A percentile compares a stretch with the other conserved stretches of the same genome.
These are phyloP conservation scores for Aureobasidium pullulans DNA, from an alignment of 2,329 filamentous ascomycete genomes.

Conservation along the genomic window DNA sequence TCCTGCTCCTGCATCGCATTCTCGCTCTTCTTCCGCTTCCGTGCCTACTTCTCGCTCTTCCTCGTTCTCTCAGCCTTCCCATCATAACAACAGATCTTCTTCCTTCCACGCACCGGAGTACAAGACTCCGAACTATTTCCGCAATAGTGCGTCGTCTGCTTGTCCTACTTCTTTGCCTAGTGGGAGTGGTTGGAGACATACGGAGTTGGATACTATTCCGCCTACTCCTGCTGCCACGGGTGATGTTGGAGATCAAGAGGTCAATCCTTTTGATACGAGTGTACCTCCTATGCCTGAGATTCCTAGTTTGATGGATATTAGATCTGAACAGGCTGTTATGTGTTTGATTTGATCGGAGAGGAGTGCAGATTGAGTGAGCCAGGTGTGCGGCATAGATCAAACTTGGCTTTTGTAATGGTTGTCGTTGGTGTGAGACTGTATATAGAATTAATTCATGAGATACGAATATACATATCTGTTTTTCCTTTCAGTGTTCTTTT, in stretches of 20 bases:
- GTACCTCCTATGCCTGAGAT: slow-evolving; percentile 19
- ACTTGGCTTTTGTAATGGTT: not conserved
- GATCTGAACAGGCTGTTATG: slow-evolving; percentile 6
- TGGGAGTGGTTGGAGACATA: slow-evolving; percentile 15
- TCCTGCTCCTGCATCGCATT: slow-evolving; percentile 9
- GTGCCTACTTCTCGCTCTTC: not conserved
- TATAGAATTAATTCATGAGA: not conserved
- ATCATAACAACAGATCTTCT: not conserved
- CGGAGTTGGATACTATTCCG: slow-evolving; percentile 33
- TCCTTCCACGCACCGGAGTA: slow-evolving; percentile 19
- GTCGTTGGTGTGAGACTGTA: not conserved
- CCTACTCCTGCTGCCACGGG: slow-evolving; percentile 29
- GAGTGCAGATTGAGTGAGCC: not conserved
- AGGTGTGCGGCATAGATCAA: not conserved
- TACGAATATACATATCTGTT: not conserved
- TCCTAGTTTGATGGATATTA: not conserved
- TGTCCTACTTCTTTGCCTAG: slow-evolving; percentile 34
- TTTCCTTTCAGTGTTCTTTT: not conserved
- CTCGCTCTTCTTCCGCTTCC: slow-evolving; percentile 19
- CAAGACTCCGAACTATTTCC: slow-evolving; percentile 28
- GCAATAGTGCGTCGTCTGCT: slow-evolving; percentile 29
- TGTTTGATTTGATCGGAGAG: not conserved
- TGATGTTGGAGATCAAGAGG: slow-evolving; percentile 21
- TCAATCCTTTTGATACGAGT: slow-evolving; percentile 32
- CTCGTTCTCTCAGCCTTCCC: not conserved